Percentiles rank a stretch among this genome's conserved stretches.
These are phyloP conservation scores for Podaxis sp. DNA, from an alignment of 768 basidiomycete genomes.

Conservation along the genomic window DNA sequence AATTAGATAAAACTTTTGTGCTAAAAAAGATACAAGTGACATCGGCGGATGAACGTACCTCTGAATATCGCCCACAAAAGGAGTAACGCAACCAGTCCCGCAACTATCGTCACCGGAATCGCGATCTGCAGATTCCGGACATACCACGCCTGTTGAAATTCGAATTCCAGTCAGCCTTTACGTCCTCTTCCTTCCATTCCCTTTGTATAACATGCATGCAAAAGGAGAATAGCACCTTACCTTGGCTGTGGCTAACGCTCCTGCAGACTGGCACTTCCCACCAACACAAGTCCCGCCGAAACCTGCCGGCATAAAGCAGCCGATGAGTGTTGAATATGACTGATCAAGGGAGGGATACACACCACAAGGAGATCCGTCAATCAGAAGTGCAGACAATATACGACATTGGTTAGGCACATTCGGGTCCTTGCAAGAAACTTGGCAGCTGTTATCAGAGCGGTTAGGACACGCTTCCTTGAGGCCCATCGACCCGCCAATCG, in stretches of 20 bases:
- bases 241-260: constrained; percentile 56
- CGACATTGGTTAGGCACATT: constrained; percentile 55
- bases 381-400: constrained; percentile 61
- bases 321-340: neutral
- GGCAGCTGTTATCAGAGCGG: constrained; percentile 61
- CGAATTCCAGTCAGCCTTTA: constrained; percentile 3
- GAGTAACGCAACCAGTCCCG: constrained; percentile 54
- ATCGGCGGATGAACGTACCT: constrained; percentile 27
- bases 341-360: constrained; percentile 19
- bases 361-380: constrained; percentile 86
- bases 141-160: constrained; percentile 59
- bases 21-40: constrained; percentile 1
- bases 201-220: no score
- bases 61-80: constrained; percentile 47
- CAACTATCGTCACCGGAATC: constrained; percentile 75
- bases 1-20: constrained; percentile 9
- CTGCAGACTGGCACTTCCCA: constrained; percentile 59
- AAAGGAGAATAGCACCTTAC: constrained; percentile 25
- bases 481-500: constrained; percentile 66
- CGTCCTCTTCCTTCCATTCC: constrained; percentile 1
- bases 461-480: constrained; percentile 63
- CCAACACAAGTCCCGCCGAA: constrained; percentile 66
- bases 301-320: constrained; percentile 30
- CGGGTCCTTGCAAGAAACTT: constrained; percentile 80
- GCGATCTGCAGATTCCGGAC: constrained; percentile 71